Base-by-base conservation (phyloP, 2,329 filamentous ascomycete genomes). In the Nemania diffusa region DNA sequence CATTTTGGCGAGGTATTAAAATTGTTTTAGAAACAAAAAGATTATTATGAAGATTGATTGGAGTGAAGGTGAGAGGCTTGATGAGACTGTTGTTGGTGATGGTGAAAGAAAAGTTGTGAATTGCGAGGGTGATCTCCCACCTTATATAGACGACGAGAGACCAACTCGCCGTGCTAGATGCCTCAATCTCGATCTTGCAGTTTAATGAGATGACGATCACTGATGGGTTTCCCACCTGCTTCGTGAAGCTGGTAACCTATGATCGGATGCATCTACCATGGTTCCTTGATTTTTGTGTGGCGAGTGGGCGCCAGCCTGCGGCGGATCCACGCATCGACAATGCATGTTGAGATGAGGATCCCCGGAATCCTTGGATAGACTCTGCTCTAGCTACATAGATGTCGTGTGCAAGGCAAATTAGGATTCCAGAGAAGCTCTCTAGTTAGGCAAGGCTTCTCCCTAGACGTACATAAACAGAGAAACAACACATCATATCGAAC, bases 131-230 rank as follows among this genome's bases (percentile, higher is more conserved):
- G 40, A 34, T n/a, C 22, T 11, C 22, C 6, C 61, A 24, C 53
- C 55, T 63, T 63, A 32, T 63, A 63, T 63, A 63, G 61, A 63
- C 53, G 53, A 57, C 8, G 32, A 51, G 53, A 57, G 34, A 32
- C 46, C 6, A 17, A 15, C 40, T 29, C 52, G 40, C 24, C 22
- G 52, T 51, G 61, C 61, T 57, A 22, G 51, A 17, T 32, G 2
- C n/a, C 44, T 15, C 44, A 11, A 44, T 32, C 32, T 17, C 7
- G 50, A 50, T 44, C 32, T 50, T 50, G 37, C 9, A 48, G 17
- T 57, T 22, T 55, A 20, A 8, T 56, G 32, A 40, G 40, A 62
- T 56, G 22, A 50, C 22, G 51, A 62, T 62, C 60, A 26, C 40
- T 55, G 27, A 62, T 44, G 26, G 40, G 22, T 37, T 22, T 27